phyloP scores from a whole-genome alignment of 306 rosid genomes.

The Acmispon strigosus region DNA sequence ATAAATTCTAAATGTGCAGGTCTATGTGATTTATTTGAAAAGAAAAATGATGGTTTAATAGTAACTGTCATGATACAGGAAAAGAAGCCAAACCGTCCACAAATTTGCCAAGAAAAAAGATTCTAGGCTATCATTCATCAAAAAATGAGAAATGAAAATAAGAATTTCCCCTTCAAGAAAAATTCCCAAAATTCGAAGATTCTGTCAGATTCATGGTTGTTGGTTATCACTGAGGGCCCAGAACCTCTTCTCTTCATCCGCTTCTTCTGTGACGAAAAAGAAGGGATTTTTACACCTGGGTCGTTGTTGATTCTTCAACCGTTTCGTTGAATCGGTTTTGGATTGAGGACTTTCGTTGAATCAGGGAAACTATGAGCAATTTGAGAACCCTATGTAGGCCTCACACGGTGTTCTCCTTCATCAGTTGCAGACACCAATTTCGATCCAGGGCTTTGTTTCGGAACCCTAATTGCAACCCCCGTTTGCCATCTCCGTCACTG shows the following conservation, averaged over 20 bases:
- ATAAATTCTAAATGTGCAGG: neutral
- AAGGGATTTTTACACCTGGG: neutral
- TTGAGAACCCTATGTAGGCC: slow-evolving; percentile 55
- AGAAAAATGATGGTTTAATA: neutral
- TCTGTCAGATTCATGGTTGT: slow-evolving; percentile 30
- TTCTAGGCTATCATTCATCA: no score
- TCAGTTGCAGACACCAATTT: slow-evolving; percentile 53
- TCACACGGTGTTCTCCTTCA: slow-evolving; percentile 51
- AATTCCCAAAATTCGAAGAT: slow-evolving; percentile 10
- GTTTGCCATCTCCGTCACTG: slow-evolving; percentile 18
- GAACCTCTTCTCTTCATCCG: slow-evolving; percentile 25
- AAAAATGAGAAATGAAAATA: neutral
- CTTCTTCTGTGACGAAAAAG: slow-evolving; percentile 24
- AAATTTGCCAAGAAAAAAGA: slow-evolving; percentile 4
- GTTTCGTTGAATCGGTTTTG: neutral
- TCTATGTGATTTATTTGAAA: neutral
- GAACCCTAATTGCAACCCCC: slow-evolving; percentile 43
- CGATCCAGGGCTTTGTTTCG: slow-evolving; percentile 45
- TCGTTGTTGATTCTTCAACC: neutral
- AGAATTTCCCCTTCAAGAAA: neutral
- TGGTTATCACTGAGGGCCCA: slow-evolving; percentile 10
- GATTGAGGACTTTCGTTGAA: no score
- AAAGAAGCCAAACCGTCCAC: slow-evolving; percentile 31
- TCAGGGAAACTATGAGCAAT: slow-evolving; percentile 49
- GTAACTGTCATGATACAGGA: neutral